These are phyloP conservation scores for Trypanosoma avium DNA, from an alignment of 208 protist species.

Conservation along the genomic window DNA sequence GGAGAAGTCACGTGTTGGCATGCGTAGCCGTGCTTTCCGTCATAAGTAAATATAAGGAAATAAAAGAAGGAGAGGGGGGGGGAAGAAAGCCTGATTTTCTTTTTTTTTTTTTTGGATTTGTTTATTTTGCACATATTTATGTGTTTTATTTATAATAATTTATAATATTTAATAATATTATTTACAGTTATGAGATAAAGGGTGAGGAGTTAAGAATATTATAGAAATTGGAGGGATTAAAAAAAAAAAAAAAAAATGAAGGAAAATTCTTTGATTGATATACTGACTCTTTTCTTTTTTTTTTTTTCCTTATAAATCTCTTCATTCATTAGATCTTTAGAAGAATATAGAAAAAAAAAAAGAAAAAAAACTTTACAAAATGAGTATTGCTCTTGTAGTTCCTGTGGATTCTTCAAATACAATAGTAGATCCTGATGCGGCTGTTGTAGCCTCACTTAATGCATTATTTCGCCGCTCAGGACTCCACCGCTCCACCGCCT, in stretches of 20 bases:
- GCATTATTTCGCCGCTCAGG: slow-evolving; percentile 42
- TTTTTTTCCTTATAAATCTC: no score
- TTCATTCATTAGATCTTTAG: not conserved
- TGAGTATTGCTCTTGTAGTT: slow-evolving; percentile 4
- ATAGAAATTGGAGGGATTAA: no score
- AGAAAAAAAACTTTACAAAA: not conserved
- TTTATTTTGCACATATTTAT: not conserved
- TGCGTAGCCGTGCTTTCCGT: slow-evolving; percentile 21
- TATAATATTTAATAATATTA: no score
- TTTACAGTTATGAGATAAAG: no score
- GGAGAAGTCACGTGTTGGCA: slow-evolving; percentile 93
- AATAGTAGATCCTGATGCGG: slow-evolving; percentile 20
- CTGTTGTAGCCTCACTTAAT: slow-evolving; percentile 33
- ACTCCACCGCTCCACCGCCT: slow-evolving; percentile 39
- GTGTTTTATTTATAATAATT: not conserved
- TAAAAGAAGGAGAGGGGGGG: not conserved
- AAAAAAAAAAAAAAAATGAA: no score
- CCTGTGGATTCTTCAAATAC: not conserved
- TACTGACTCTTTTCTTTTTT: not conserved
- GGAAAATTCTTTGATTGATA: not conserved
- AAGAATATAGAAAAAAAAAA: not conserved
- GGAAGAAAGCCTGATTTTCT: slow-evolving; percentile 14
- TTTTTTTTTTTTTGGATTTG: slow-evolving; percentile 13
- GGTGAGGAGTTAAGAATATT: not conserved
- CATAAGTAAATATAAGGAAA: slow-evolving; percentile 20